Base-by-base conservation (phyloP, 2,329 filamentous ascomycete genomes). In the Apiospora malaysiana region DNA sequence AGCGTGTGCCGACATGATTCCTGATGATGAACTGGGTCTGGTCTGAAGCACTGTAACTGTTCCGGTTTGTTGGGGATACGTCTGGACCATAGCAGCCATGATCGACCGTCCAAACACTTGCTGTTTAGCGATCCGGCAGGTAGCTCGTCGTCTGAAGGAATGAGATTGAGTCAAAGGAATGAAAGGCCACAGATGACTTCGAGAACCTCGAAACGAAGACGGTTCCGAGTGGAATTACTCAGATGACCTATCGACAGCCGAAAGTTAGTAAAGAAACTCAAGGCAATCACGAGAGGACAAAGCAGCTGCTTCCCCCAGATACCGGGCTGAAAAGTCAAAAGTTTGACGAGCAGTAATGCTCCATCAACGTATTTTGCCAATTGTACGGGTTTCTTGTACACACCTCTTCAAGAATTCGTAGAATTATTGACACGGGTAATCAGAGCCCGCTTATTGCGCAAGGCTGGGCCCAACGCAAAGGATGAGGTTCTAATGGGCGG, bases 71-170 rank as follows among this genome's bases (percentile, higher is more conserved):
- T 93, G 91, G 78, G 93, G 89, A 80, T 93, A 93, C 73, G 92
- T 90, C 84, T 95, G 93, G 79, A 95, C 92, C 86, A 95, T 87
- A 82, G 93, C 92, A 86, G 93, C 93, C 93, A 96, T 95, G 81
- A 81, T 92, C 86, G 67, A 68, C 71, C 25, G 66, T 69, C 56
- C 56, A 63, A 40, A 40, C 56, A 63, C 56, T 40, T 40, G 27
- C 9, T 47, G 66, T 27, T 68, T 42, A 45, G 46, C 23, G 27
- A 18, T 46, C 42, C 42, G 66, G 66, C 66, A 68, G 18, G 32
- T 40, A 40, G 9, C 23, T n/a, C 40, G 56, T 63, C 56, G 56
- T 63, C 21, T 63, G 51, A 63, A 63, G 56, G 32, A 63, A 63
- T 40, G 56, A 40, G 10, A 40, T 40, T 40, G 18, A 63, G 32